These are phyloP conservation scores for Dryadomyces quercivorus DNA, from an alignment of 2,329 filamentous ascomycete genomes.

Conservation along the genomic window DNA sequence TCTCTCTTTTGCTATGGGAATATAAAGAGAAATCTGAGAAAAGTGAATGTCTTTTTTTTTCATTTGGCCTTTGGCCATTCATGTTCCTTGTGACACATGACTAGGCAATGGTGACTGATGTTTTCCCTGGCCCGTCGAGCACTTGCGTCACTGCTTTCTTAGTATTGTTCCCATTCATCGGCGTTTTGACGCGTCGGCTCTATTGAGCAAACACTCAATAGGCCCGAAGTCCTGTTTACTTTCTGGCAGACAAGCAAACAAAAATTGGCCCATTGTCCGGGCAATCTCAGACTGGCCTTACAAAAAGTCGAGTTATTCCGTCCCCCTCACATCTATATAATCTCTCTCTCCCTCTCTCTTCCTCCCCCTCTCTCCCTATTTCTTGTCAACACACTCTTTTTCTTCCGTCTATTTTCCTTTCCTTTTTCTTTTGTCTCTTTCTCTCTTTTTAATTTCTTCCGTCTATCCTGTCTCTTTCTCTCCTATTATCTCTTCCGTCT, in stretches of 20 bases:
- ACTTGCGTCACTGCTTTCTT: background rate
- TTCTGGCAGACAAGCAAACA: background rate
- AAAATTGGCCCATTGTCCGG: background rate
- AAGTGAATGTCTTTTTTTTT: too few relatives aligned
- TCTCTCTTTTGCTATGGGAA: background rate
- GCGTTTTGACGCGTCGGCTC: background rate
- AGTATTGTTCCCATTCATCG: conserved; percentile 1
- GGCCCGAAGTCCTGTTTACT: background rate
- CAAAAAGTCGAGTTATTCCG: too few relatives aligned
- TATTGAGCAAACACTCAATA: conserved; percentile 3
- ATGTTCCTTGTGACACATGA: too few relatives aligned
- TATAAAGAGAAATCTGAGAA: background rate
- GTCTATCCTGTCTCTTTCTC: background rate
- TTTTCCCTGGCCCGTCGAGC: too few relatives aligned
- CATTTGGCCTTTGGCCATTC: too few relatives aligned
- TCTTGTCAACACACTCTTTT: background rate
- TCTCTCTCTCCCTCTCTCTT: background rate
- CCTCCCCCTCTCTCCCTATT: background rate
- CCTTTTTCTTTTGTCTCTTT: background rate
- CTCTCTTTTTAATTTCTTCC: background rate
- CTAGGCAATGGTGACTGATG: background rate
- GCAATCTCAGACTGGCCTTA: background rate
- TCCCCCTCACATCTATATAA: background rate
- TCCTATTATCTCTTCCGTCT: background rate
- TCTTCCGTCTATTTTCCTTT: background rate